phyloP scores from a whole-genome alignment of 148 eudicot species.

The Persicaria tinctoria region DNA sequence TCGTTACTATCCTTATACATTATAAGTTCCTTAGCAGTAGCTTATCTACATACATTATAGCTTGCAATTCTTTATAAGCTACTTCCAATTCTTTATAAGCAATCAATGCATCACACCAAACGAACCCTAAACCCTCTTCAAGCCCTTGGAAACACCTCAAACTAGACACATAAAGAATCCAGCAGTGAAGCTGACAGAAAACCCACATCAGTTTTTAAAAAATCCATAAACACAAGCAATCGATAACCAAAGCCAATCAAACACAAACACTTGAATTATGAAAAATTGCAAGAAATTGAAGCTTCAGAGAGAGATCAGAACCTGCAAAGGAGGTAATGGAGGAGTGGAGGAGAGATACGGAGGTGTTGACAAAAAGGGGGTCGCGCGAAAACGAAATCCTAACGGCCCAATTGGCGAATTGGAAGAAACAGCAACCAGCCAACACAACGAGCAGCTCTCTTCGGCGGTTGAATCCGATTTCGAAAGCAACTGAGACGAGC shows the following conservation, averaged over 20 bases:
- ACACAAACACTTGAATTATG: background rate
- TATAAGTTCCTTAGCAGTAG: no score
- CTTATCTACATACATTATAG: no score
- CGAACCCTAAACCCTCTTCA: background rate
- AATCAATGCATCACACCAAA: no score
- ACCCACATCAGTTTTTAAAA: background rate
- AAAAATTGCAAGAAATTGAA: background rate
- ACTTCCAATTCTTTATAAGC: no score
- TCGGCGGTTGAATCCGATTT: constrained; percentile 45
- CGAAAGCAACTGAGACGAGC: constrained; percentile 54
- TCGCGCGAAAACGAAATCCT: constrained; percentile 44
- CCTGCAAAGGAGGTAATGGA: constrained; percentile 66
- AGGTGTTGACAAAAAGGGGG: constrained; percentile 66
- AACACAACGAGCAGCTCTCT: constrained; percentile 37
- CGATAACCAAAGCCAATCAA: background rate
- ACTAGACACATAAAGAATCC: background rate
- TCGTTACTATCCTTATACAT: no score
- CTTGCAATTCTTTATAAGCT: no score
- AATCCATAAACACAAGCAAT: background rate
- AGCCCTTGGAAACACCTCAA: background rate
- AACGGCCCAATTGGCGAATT: constrained; percentile 45
- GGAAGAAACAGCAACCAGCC: constrained; percentile 50
- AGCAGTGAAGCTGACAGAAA: background rate
- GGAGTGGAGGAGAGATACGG: constrained; percentile 83
- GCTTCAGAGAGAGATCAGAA: constrained; percentile 12